Conservation (phyloP, 139 green algal species). For the Deuterostichococcus epilithicus region DNA sequence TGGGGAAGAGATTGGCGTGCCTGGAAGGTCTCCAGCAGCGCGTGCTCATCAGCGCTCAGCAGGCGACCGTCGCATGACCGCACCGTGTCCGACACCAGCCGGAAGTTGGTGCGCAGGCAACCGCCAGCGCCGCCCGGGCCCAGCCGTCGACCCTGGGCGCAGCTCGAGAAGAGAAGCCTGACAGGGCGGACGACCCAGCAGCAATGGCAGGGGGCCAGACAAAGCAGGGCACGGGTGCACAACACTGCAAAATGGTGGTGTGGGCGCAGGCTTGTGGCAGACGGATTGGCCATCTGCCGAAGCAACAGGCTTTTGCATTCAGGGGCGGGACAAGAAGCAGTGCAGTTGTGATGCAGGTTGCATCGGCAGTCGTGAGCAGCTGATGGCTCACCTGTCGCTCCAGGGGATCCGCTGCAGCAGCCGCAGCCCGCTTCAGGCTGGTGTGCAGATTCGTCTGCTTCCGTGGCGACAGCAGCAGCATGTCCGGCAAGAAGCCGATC, state of each 20-base stretch:
- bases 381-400: background rate
- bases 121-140: slow-evolving; percentile 15
- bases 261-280: background rate
- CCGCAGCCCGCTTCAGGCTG: background rate
- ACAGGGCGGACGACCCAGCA: background rate
- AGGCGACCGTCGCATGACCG: slow-evolving; percentile 37
- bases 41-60: slow-evolving; percentile 31
- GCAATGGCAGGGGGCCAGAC: too few species aligned
- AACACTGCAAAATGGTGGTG: background rate
- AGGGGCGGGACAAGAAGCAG: background rate
- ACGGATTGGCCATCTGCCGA: background rate
- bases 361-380: background rate
- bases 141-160: background rate
- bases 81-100: slow-evolving; percentile 29
- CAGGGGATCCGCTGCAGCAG: background rate
- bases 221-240: background rate
- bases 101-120: slow-evolving; percentile 41
- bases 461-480: background rate
- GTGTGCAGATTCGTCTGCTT: background rate
- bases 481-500: background rate
- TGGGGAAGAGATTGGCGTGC: slow-evolving; percentile 8
- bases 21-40: slow-evolving; percentile 30
- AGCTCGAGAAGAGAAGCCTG: background rate
- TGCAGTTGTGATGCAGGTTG: background rate
- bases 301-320: background rate